These are phyloP conservation scores for Pleurotus pulmonarius DNA, from an alignment of 768 basidiomycete species.

Conservation along the genomic window DNA sequence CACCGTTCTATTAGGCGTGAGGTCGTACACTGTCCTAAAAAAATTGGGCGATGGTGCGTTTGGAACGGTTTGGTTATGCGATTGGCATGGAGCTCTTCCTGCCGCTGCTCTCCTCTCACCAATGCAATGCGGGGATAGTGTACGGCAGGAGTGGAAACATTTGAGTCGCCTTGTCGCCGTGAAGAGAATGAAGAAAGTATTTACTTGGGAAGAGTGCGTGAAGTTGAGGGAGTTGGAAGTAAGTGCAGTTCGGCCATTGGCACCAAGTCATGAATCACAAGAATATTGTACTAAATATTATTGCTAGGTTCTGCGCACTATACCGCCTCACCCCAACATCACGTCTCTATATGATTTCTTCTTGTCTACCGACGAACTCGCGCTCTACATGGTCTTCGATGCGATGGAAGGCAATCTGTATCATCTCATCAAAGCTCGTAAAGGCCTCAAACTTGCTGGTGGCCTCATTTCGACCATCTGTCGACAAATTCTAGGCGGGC, in stretches of 20 bases:
- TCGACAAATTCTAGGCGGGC: constrained; percentile 83
- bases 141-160: constrained; percentile 81
- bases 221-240: constrained; percentile 86
- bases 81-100: constrained; percentile 96
- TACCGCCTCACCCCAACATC: constrained; percentile 94
- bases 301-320: constrained; percentile 60
- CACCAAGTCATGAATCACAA: too few relatives aligned
- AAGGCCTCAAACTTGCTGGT: constrained; percentile 90
- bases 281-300: constrained; percentile 12
- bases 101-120: constrained; percentile 87
- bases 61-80: constrained; percentile 97
- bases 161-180: constrained; percentile 95
- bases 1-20: constrained; percentile 45
- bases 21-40: constrained; percentile 93
- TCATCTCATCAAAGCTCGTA: constrained; percentile 96
- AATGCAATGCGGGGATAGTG: constrained; percentile 93
- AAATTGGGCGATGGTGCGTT: constrained; percentile 97
- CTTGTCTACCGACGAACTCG: constrained; percentile 88
- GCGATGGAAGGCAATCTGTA: constrained; percentile 99
- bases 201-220: constrained; percentile 98
- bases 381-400: constrained; percentile 99
- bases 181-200: constrained; percentile 96
- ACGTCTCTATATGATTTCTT: constrained; percentile 99
- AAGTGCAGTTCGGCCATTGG: too few relatives aligned
- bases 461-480: constrained; percentile 96